Base-by-base conservation (phyloP, 2,329 filamentous ascomycete species). In the Trichoderma breve region DNA sequence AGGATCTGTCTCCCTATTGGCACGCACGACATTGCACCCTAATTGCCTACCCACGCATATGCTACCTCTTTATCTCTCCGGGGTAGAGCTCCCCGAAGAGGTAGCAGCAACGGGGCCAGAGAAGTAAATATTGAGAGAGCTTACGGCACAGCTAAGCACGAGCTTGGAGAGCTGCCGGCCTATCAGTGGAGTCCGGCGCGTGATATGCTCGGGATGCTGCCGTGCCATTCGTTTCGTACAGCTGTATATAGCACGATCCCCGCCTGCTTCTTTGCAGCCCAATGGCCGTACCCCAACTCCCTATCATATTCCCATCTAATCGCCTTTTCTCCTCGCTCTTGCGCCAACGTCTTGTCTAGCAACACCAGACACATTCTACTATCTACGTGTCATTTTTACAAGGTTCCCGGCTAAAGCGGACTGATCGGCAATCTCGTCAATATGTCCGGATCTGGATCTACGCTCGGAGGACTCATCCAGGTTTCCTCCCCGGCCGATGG, bases 401-500 rank as follows among this genome's bases (percentile, higher is more conserved):
- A 61, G 53, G 53, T 61, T 69, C 66, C 55, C 55, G 55, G 66
- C 47, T 43, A 43, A n/a, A 65, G 32, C 32, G 47, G 36, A 39
- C 26, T 53, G 55, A 61, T 67, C 55, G 63, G 53, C 32, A 21
- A 72, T 72, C 66, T 61, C 57, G 70, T 60, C 71, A 73, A 71
- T 51, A 71, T 67, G 74, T 74, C 69, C 47, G 69, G 30, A 73
- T 34, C 68, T 66, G 60, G 3, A 71, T 72, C 74, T 65, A 26
- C 55, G 43, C 72, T 60, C 15, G 70, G 63, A 34, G 30, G 58
- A 18, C 75, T 76, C 51, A 70, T 76, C 47, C 61, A 75, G 67
- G 74, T 62, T 61, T 73, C 75, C 53, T 74, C 75, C 32, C 74
- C 73, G 30, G 60, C 61, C 26, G 70, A 78, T 26, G 82, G 81